Base-by-base conservation (phyloP, 352 stramenopile genomes). In the Phytophthora citrophthora region DNA sequence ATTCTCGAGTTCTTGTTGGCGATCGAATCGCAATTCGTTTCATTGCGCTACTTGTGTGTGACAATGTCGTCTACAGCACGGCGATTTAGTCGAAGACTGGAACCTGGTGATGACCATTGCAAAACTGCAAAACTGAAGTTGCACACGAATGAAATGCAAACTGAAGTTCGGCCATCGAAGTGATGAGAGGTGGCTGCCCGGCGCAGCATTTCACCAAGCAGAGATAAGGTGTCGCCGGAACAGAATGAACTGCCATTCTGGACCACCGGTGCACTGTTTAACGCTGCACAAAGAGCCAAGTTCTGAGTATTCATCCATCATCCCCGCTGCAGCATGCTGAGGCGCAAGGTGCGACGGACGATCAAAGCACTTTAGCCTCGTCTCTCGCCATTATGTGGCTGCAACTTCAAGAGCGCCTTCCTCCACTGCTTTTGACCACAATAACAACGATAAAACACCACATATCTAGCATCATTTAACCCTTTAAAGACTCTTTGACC, bases 261-360 rank as follows among this genome's bases (percentile, higher is more conserved):
- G 49, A 44, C 40, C 31, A 36, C 43, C 31, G 40, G 31, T 23
- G 43, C 27, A 26, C 43, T 39, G 43, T 62, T 52, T 67, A 62
- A 56, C 44, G 26, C 57, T 32, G 29, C 2, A 1, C 29, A 32
- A 11, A 32, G 27, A 47, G 13, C 39, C 39, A 24, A n/a, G 20
- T 49, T 10, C 34, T 61, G 53, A 61, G 53, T 13, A 46, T 62
- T 67, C 51, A 67, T 67, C 59, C 59, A 67, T 61, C 43, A 67
- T 39, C 32, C n/a, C 2, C 29, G 8, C 26, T 6, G 55, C 32
- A 36, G 16, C 27, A 59, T 20, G 6, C n/a, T 18, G 40, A 47
- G 49, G 58, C 59, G 59, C 59, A 67, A 61, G 43, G 43, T 61
- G 27, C 29, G 12, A 38, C 15, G 8, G 34, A 44, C 47, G 47